Base-by-base conservation (phyloP, 2,329 filamentous ascomycete species). In the Coniochaeta sp. region DNA sequence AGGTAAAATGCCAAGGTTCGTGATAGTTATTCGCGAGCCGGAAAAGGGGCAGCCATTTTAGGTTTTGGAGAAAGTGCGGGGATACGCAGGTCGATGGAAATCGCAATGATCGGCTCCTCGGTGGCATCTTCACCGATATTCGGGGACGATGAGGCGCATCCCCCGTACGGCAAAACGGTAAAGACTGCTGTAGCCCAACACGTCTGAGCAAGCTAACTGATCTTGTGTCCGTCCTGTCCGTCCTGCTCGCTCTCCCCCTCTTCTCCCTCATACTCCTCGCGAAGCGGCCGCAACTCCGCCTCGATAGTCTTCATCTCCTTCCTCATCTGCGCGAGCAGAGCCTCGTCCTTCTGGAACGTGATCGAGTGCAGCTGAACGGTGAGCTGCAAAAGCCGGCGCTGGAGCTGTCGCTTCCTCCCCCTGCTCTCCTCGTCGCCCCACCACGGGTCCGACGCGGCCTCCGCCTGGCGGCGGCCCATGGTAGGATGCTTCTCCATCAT, bases 1-100 rank as follows among this genome's bases (percentile, higher is more conserved):
- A 42, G 38, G 38, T 18, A 42, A 42, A 42, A 42, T 42, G 38
- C 38, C 38, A 26, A 42, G 38, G 38, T 26, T 42, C 38, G 38
- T 42, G 38, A 42, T 42, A 42, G 38, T 42, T 14, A 42, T 24
- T 26, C 38, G 38, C 38, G 38, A 42, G 38, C 14, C 38, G 38
- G 38, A 26, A 42, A 24, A 22, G 20, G 35, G 6, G 6, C 35
- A 22, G 35, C 35, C 20, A 18, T 9, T 24, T 3, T 20, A 13
- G 38, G 8, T 24, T 42, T 42, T 42, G 38, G 38, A 18, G 38
- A n/a, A n/a, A 42, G 20, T 42, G 35, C 35, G 38, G 38, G 20
- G 38, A 42, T 30, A 30, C 12, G 27, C 27, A 6, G n/a, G 38
- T 24, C 38, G 2, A 4, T 26, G 38, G 20, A n/a, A 24, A 6